A percentile compares a stretch with the other conserved stretches of the same genome.
phyloP scores from a whole-genome alignment of 2,329 filamentous ascomycete species.

The Scedosporium aurantiacum region DNA sequence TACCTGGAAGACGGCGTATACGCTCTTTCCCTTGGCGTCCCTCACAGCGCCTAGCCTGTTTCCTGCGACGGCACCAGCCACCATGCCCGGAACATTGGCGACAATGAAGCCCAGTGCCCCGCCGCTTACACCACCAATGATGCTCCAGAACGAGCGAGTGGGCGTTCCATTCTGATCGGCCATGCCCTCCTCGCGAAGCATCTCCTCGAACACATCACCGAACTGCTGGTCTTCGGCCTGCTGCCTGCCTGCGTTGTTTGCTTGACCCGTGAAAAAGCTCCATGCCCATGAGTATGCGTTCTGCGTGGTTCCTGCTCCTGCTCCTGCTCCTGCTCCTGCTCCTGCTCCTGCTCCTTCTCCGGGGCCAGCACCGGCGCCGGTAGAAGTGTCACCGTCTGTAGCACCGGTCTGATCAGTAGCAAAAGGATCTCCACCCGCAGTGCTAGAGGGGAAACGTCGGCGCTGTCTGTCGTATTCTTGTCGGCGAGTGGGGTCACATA shows the following conservation, averaged over 20 bases:
- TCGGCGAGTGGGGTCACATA: slow-evolving; percentile 67
- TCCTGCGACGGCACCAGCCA: slow-evolving; percentile 85
- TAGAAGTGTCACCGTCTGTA: neutral
- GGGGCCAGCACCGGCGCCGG: slow-evolving; percentile 24
- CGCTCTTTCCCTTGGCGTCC: slow-evolving; percentile 87
- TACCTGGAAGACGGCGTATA: slow-evolving; percentile 75
- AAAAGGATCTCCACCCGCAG: slow-evolving; percentile 36
- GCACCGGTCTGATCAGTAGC: slow-evolving; percentile 31
- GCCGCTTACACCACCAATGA: slow-evolving; percentile 77
- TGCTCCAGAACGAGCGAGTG: slow-evolving; percentile 72
- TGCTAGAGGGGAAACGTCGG: slow-evolving; percentile 19
- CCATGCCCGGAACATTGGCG: slow-evolving; percentile 76
- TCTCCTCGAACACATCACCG: slow-evolving; percentile 76
- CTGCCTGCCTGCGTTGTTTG: slow-evolving; percentile 28
- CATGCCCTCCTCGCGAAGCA: slow-evolving; percentile 79
- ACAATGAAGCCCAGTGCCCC: slow-evolving; percentile 91
- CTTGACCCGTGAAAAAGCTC: slow-evolving; percentile 44
- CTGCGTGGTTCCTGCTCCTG: slow-evolving; percentile 17
- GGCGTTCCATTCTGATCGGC: slow-evolving; percentile 46
- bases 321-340: slow-evolving; percentile 29
- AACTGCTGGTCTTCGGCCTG: slow-evolving; percentile 70
- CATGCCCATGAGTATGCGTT: slow-evolving; percentile 68
- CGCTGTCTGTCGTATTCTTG: slow-evolving; percentile 71
- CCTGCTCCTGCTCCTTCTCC: slow-evolving; percentile 23
- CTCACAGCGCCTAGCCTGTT: slow-evolving; percentile 84